A percentile compares a stretch with the other conserved stretches of the same genome.
Conservation (phyloP, 352 stramenopile genomes). For the Blastocystis sp. region DNA sequence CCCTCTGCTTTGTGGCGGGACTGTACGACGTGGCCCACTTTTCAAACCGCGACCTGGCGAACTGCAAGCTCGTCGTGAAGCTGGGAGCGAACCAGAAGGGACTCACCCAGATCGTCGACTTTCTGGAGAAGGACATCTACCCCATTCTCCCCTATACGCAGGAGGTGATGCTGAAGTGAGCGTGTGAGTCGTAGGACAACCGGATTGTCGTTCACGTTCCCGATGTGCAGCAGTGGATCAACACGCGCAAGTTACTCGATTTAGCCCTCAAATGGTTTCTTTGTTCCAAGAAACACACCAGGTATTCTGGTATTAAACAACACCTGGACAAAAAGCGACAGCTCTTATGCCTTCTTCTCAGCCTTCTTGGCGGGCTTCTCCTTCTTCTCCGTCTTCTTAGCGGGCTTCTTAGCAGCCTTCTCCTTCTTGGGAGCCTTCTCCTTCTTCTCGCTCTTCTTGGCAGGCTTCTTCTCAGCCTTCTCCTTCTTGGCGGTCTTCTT, state of each 20-base stretch:
- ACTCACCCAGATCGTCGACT: conserved; percentile 1
- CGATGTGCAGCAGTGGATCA: conserved; percentile 31
- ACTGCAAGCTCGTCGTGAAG: conserved; percentile 16
- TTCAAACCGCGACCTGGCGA: neutral
- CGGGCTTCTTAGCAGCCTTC: conserved; percentile 10
- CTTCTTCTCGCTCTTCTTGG: neutral
- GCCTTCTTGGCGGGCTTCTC: neutral
- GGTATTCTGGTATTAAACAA: conserved; percentile 41
- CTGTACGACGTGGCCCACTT: conserved; percentile 44
- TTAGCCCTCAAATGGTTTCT: conserved; percentile 20
- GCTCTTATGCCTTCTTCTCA: conserved; percentile 14
- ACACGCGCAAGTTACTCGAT: conserved; percentile 22
- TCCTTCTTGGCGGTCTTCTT: conserved; percentile 69
- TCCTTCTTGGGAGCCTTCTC: conserved; percentile 46
- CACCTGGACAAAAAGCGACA: conserved; percentile 39
- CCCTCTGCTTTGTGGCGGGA: neutral
- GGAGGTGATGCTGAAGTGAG: neutral
- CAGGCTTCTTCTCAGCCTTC: neutral
- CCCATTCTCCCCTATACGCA: conserved; percentile 19
- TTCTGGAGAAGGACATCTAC: conserved; percentile 52
- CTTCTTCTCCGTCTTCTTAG: conserved; percentile 15
- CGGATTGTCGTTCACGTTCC: neutral
- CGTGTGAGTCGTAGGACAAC: conserved; percentile 17
- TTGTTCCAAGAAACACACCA: conserved; percentile 60
- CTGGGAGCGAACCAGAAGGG: conserved; percentile 19